Base-by-base conservation (phyloP, 768 basidiomycete species). In the Tubosaeta brunneosetosa region DNA sequence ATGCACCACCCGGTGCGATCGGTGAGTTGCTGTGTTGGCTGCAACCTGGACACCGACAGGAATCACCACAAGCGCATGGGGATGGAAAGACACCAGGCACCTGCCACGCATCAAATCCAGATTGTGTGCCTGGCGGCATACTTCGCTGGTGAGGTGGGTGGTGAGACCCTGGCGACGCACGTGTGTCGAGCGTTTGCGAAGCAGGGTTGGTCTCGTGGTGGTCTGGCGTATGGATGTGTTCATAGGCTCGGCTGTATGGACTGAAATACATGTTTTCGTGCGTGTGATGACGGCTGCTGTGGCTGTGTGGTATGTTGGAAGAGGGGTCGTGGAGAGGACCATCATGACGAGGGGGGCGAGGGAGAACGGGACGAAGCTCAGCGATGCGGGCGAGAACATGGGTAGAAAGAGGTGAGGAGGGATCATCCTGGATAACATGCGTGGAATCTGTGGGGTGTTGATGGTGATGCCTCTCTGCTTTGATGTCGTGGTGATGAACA, bases 211-310 rank as follows among this genome's bases (percentile, higher is more conserved):
- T 41, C 42, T 70, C 69, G 42, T 59, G 55, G 34, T 69, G 65
- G 40, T 75, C 74, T 14, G 64, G 50, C 11, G 71, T 66, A 55
- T 78, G 75, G n/a, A 67, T 55, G 4, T 74, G 68, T 47, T 81
- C 86, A 57, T 86, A 82, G 14, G 84, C 84, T 22, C 85, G 78
- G 16, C 79, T 79, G 51, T 89, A 90, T 0, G 88, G 88, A 49
- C 82, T 84, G 63, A 74, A 87, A 41, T 73, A 70, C 52, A 74
- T 69, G 53, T 72, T 72, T 49, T 83, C 80, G 61, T 79, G 78
- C 16, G 57, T 62, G 55, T 83, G 77, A 61, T 77, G 77, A 44
- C 79, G 77, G 49, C 58, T 56, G 12, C 64, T 47, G 48, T 77
- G 74, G 16, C 68, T 69, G 49, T 77, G 75, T 47, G 73, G 67